Percentiles rank a stretch among this genome's conserved stretches.
phyloP scores from a whole-genome alignment of 208 protist genomes.

The Acanthamoeba rhysodes region DNA sequence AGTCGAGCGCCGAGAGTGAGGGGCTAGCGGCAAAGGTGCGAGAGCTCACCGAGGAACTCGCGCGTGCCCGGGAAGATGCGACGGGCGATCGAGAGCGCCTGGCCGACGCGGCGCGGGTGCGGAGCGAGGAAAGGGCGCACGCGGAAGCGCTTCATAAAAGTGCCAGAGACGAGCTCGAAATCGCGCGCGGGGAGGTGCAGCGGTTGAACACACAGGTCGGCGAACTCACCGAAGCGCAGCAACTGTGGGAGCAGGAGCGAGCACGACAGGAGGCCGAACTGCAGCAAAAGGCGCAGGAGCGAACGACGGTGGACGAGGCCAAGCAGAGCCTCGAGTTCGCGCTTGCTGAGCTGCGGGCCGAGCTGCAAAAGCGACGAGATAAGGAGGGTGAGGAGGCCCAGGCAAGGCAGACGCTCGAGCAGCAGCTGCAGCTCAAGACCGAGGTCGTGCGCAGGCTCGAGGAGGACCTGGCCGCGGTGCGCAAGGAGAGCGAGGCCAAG shows the following conservation, averaged over 20 bases:
- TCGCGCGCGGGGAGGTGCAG: not conserved
- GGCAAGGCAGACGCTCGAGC: not conserved
- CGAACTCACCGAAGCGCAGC: not conserved
- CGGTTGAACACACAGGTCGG: not conserved
- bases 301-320: not conserved
- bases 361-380: not conserved
- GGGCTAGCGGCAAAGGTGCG: not conserved
- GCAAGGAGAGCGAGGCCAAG: not conserved
- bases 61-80: not conserved
- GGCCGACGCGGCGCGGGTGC: not conserved
- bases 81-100: not conserved
- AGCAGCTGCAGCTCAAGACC: not conserved
- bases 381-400: not conserved
- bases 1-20: not conserved
- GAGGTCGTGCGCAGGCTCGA: constrained; percentile 8
- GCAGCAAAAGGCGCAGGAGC: not conserved
- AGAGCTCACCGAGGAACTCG: constrained; percentile 20
- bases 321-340: not conserved
- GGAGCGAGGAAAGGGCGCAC: not conserved
- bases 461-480: not conserved
- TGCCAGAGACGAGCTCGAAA: not conserved
- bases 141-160: not conserved
- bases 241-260: not conserved
- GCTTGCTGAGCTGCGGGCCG: not conserved
- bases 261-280: not conserved